These are phyloP conservation scores for Bondarzewia mesenterica DNA, from an alignment of 1,284 basidiomycete species.

Conservation along the genomic window DNA sequence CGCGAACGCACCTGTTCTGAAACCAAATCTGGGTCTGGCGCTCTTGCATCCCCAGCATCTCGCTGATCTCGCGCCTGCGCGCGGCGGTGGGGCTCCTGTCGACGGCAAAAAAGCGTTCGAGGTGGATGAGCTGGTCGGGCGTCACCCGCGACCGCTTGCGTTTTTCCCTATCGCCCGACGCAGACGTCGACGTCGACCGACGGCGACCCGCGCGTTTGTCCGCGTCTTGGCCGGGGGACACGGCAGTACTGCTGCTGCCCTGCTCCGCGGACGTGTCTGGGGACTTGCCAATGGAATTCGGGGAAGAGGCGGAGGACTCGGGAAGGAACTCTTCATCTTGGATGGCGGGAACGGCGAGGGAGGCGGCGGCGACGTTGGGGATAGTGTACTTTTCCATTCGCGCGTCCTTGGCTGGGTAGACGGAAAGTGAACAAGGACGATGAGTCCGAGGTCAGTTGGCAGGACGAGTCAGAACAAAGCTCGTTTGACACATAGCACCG, in stretches of 20 bases:
- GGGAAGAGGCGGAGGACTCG: slow-evolving; percentile 5
- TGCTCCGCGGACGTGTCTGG: slow-evolving; percentile 5
- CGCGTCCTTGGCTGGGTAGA: not conserved
- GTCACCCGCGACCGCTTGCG: slow-evolving; percentile 72
- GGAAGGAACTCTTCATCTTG: not conserved
- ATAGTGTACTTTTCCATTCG: not conserved
- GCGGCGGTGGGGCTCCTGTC: slow-evolving; percentile 67
- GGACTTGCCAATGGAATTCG: slow-evolving; percentile 9
- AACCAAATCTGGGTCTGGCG: slow-evolving; percentile 85
- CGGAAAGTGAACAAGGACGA: not conserved
- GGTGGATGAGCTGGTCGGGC: slow-evolving; percentile 62
- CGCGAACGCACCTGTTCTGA: slow-evolving; percentile 63
- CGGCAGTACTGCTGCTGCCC: slow-evolving; percentile 7
- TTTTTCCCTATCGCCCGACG: slow-evolving; percentile 40
- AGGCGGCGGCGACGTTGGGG: not conserved
- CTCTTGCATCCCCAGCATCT: slow-evolving; percentile 73
- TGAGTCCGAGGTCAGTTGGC: not conserved
- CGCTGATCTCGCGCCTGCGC: slow-evolving; percentile 64
- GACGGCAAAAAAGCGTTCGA: slow-evolving; percentile 60
- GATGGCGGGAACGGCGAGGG: not conserved
- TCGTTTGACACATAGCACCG: not conserved
- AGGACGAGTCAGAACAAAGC: slow-evolving; percentile 5
- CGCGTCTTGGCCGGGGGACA: slow-evolving; percentile 5
- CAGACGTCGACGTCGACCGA: slow-evolving; percentile 11
- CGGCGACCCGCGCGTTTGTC: slow-evolving; percentile 9